Base-by-base conservation (phyloP, 306 rosid genomes). In the Crataegus laevigata region DNA sequence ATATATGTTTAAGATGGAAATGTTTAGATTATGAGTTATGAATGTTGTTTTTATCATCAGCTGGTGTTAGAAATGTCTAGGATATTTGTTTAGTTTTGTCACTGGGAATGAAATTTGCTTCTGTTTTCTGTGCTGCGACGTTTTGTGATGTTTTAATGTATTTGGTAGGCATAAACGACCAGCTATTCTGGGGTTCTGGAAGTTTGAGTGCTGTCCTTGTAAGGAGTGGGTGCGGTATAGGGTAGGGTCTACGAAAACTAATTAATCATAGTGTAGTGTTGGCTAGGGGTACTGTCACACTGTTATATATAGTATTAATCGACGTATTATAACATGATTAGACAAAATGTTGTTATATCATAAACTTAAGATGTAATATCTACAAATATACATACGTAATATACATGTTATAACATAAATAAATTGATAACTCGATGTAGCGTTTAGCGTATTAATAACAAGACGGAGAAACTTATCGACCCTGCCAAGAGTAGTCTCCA, bases 201-300 rank as follows among this genome's bases (percentile, higher is more conserved):
- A 77, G 51, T 68, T 66, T 82, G 74, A 77, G 72, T 63, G 32
- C 24, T 69, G 72, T 67, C 72, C 63, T 8, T 59, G 84, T 52
- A 42, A 69, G 79, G 50, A 71, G 79, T 82, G 77, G 87, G 84
- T 75, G 61, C 28, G 24, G 13, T 55, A n/a, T n/a, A 11, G 25
- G 61, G 72, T 89, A 83, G 96, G 90, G 84, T 82, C 87, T 79
- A 47, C 55, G 15, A 45, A 4, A 40, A 52, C 64, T 68, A 58
- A 78, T 74, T 40, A 79, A 68, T 69, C 81, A 77, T 26, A 71
- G 43, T 43, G 60, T 15, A 62, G 81, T 69, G 88, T 83, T 79
- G 28, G 80, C 81, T 82, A 79, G 69, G 15, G 77, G 89, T 91
- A 14, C 18, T 18, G 19, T 47, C 3, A 38, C 9, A 9, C 43